A percentile compares a stretch with the other conserved stretches of the same genome.
These are phyloP conservation scores for Colletotrichum lini DNA, from an alignment of 2,329 filamentous ascomycete genomes.

Conservation along the genomic window DNA sequence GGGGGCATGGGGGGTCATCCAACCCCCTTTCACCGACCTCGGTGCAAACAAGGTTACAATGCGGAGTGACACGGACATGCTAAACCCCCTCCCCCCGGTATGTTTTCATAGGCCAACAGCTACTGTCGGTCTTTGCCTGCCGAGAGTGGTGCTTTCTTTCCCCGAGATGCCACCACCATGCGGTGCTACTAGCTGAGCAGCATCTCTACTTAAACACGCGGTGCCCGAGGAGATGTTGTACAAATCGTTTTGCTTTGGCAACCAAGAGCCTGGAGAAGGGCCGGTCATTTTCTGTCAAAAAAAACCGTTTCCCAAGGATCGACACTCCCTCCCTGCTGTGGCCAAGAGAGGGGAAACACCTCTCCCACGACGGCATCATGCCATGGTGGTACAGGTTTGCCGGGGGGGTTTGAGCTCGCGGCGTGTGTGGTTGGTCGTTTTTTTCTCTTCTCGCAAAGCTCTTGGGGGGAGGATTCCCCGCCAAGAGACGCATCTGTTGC, in stretches of 20 bases:
- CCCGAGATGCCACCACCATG: neutral
- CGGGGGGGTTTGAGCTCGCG: neutral
- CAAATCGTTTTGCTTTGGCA: too few species aligned
- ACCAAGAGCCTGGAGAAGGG: too few species aligned
- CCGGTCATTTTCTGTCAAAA: too few species aligned
- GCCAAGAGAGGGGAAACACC: slow-evolving; percentile 12
- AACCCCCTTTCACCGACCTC: neutral
- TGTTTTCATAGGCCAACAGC: neutral
- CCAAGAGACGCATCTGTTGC: slow-evolving; percentile 17
- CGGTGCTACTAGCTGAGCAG: neutral
- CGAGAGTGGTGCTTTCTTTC: neutral
- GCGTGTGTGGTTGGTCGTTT: neutral
- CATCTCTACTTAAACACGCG: neutral
- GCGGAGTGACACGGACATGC: slow-evolving; percentile 19
- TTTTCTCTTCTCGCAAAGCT: neutral
- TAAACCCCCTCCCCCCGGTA: neutral
- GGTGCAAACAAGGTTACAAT: neutral
- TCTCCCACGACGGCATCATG: neutral
- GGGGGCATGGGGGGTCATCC: neutral
- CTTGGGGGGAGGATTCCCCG: neutral
- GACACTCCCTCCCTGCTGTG: neutral
- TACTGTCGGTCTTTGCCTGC: slow-evolving; percentile 7
- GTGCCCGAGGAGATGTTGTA: too few species aligned
- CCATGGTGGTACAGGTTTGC: slow-evolving; percentile 1
- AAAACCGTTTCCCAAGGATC: neutral